A percentile compares a stretch with the other conserved stretches of the same genome.
These are phyloP conservation scores for Saksenaea vasiformis DNA, from an alignment of 371 early-diverging fungal genomes.

Conservation along the genomic window DNA sequence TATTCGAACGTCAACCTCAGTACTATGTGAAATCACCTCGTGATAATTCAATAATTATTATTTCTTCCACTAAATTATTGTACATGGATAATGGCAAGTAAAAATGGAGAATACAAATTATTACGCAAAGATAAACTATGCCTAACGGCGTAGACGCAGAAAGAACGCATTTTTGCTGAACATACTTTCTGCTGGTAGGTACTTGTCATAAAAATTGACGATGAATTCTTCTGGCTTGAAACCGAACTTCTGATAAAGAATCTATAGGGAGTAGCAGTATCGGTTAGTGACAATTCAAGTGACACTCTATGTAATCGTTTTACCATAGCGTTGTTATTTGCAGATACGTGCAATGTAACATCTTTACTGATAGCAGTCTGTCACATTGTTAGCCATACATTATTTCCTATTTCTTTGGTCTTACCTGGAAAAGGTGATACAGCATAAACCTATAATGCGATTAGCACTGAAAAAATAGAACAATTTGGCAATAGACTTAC, in stretches of 20 bases:
- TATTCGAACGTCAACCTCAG: no score
- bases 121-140: neutral
- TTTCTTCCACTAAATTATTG: no score
- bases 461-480: neutral
- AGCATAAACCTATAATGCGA: conserved; percentile 70
- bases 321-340: conserved; percentile 94
- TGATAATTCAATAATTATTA: no score
- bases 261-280: conserved; percentile 35
- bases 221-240: conserved; percentile 94
- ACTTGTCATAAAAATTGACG: conserved; percentile 90
- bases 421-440: conserved; percentile 79
- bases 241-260: conserved; percentile 92
- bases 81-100: no score
- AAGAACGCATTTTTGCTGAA: conserved; percentile 91
- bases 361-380: conserved; percentile 73
- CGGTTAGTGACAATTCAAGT: neutral
- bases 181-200: conserved; percentile 75
- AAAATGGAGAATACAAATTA: no score
- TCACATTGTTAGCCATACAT: neutral
- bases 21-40: no score
- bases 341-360: conserved; percentile 92
- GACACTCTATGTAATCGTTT: neutral
- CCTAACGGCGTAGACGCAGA: conserved; percentile 72
- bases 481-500: conserved; percentile 35
- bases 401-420: neutral